Conservation (phyloP, 164 flowering plant genomes). For the grape (Vitis vinifera) region DNA sequence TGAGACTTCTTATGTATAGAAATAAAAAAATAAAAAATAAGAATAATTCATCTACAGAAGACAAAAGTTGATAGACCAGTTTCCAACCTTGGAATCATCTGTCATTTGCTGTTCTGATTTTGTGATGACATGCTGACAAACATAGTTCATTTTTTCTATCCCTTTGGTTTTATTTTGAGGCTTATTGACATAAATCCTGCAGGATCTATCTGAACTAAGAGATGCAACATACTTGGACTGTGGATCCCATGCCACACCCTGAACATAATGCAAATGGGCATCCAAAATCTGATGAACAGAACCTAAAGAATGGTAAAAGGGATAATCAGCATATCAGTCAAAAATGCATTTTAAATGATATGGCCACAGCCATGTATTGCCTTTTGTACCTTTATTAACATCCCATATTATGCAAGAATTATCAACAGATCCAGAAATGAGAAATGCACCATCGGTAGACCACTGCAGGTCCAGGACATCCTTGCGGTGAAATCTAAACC, state of each 20-base stretch:
- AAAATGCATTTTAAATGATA: slow-evolving; percentile 6
- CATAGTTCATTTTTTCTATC: slow-evolving; percentile 60
- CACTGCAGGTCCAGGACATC: slow-evolving; percentile 95
- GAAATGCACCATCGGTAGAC: slow-evolving; percentile 83
- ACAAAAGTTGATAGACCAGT: background rate
- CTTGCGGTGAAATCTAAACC: slow-evolving; percentile 87
- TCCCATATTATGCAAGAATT: slow-evolving; percentile 98
- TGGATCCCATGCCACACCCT: slow-evolving; percentile 99
- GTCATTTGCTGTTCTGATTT: slow-evolving; percentile 55
- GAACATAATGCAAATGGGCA: slow-evolving; percentile 92
- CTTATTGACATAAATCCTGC: slow-evolving; percentile 74
- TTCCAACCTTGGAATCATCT: slow-evolving; percentile 74
- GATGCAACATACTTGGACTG: slow-evolving; percentile 79
- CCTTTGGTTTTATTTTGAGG: slow-evolving; percentile 70
- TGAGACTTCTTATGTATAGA: background rate
- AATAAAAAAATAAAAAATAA: slow-evolving; percentile 1
- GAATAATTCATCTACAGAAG: background rate
- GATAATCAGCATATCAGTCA: background rate
- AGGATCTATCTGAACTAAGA: slow-evolving; percentile 93
- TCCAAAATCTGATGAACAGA: slow-evolving; percentile 93
- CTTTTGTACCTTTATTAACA: slow-evolving; percentile 66
- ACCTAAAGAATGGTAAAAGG: slow-evolving; percentile 44
- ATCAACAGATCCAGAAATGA: slow-evolving; percentile 95
- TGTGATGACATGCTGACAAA: slow-evolving; percentile 72
- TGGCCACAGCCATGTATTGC: slow-evolving; percentile 3